These are phyloP conservation scores for Cubamyces lactineus DNA, from an alignment of 768 basidiomycete species.

Conservation along the genomic window DNA sequence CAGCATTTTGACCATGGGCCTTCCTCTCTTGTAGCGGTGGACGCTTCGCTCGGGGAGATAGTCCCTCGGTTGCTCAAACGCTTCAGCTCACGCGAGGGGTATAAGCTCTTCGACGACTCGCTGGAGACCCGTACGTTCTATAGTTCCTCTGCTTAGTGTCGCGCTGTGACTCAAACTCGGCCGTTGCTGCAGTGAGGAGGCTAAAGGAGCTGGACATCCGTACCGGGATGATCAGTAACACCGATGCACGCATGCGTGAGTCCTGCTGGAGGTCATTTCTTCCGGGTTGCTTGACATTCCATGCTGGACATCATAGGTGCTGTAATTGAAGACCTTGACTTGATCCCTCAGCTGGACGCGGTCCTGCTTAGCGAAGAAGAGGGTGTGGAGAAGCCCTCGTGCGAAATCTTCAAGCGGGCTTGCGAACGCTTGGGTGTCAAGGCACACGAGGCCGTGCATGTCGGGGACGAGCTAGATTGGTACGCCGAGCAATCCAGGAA, in stretches of 20 bases:
- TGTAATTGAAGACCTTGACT: slow-evolving; percentile 61
- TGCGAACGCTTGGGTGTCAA: slow-evolving; percentile 40
- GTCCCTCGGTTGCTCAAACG: slow-evolving; percentile 61
- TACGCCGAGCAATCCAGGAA: slow-evolving; percentile 35
- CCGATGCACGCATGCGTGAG: slow-evolving; percentile 72
- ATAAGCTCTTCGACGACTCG: slow-evolving; percentile 59
- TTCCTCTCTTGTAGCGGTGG: slow-evolving; percentile 48
- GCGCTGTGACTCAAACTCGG: not conserved
- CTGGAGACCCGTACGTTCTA: slow-evolving; percentile 46
- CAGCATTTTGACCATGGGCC: not conserved
- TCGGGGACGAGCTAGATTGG: slow-evolving; percentile 77
- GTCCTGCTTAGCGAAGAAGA: slow-evolving; percentile 73
- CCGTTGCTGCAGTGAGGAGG: slow-evolving; percentile 43
- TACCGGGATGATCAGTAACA: slow-evolving; percentile 72
- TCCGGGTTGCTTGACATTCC: not conserved
- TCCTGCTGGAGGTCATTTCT: slow-evolving; percentile 2
- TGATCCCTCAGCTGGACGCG: slow-evolving; percentile 52
- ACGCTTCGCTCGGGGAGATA: slow-evolving; percentile 55
- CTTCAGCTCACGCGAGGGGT: slow-evolving; percentile 75
- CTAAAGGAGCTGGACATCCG: slow-evolving; percentile 50
- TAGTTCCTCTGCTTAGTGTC: too few species aligned
- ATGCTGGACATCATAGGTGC: slow-evolving; percentile 32
- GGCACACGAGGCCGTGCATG: slow-evolving; percentile 58
- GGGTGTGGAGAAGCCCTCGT: slow-evolving; percentile 68
- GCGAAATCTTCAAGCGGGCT: slow-evolving; percentile 57